phyloP scores from a whole-genome alignment of 2,329 filamentous ascomycete species.

The Aspergillus sclerotialis region DNA sequence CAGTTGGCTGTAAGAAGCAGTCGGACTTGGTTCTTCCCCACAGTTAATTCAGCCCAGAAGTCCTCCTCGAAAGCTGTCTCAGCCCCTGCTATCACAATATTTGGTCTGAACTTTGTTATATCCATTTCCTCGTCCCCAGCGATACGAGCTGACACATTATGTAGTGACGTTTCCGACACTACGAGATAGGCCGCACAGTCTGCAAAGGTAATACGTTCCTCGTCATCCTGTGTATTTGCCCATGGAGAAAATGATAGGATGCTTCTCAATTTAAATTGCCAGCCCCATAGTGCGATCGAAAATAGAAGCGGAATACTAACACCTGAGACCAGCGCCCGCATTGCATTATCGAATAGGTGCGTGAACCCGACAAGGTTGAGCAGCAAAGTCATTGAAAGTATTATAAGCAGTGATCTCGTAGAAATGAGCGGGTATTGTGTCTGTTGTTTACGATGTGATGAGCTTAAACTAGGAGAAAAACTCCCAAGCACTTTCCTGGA shows the following conservation, averaged over 20 bases:
- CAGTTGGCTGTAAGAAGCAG: slow-evolving; percentile 64
- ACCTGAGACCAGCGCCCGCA: not conserved
- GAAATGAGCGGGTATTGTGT: not conserved
- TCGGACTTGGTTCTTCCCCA: slow-evolving; percentile 27
- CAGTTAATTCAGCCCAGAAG: slow-evolving; percentile 58
- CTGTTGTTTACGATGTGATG: slow-evolving; percentile 10
- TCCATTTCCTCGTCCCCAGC: slow-evolving; percentile 47
- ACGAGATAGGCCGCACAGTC: slow-evolving; percentile 58
- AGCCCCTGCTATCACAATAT: slow-evolving; percentile 60
- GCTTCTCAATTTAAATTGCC: not conserved
- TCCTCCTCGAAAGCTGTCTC: slow-evolving; percentile 59
- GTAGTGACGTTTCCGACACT: slow-evolving; percentile 62
- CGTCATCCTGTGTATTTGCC: slow-evolving; percentile 1
- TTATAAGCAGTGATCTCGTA: not conserved
- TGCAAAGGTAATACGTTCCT: slow-evolving; percentile 24
- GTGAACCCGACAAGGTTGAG: slow-evolving; percentile 4
- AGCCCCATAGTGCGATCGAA: not conserved
- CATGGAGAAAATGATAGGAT: not conserved
- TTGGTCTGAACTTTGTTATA: slow-evolving; percentile 65
- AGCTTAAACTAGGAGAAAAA: slow-evolving; percentile 39
- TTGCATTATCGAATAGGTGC: not conserved
- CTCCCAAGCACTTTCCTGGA: slow-evolving; percentile 57
- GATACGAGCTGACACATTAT: slow-evolving; percentile 55
- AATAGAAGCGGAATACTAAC: too few species aligned
- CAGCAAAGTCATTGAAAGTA: slow-evolving; percentile 3